Evolutionary conservation across 106 monocot species (phyloP).

Genomic region (Allium sativum): DNA sequence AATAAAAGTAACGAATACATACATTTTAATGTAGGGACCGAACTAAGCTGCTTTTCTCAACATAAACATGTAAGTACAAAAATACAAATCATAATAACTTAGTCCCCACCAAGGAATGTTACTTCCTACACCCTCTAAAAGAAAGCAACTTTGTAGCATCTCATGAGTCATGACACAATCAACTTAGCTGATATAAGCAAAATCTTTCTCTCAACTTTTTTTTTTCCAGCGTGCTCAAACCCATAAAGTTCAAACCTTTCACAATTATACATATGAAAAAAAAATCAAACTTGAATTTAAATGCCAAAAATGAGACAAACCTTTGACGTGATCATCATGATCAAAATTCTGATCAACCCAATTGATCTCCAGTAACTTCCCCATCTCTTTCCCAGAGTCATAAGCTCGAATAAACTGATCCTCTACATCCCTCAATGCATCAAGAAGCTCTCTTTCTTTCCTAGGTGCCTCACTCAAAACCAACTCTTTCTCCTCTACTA

Average conservation of each 20-base stretch:
- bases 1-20: not conserved
- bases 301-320: not conserved
- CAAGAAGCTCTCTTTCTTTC: constrained; percentile 72
- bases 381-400: constrained; percentile 79
- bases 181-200: not conserved
- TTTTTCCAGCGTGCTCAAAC: not conserved
- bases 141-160: constrained; percentile 3
- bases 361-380: constrained; percentile 74
- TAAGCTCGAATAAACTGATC: constrained; percentile 82
- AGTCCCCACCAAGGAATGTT: constrained; percentile 6
- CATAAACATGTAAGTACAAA: not conserved
- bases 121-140: constrained; percentile 5
- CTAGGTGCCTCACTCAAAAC: constrained; percentile 2
- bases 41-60: not conserved
- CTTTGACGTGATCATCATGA: constrained; percentile 52
- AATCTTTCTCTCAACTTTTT: not conserved
- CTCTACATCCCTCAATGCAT: constrained; percentile 72
- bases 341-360: constrained; percentile 19
- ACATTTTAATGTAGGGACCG: too few relatives aligned
- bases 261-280: not conserved
- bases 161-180: not conserved
- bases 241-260: not conserved
- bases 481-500: constrained; percentile 8
- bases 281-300: not conserved
- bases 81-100: not conserved